phyloP scores from a whole-genome alignment of 805 yeast genomes.

The Starmerella davenportii region DNA sequence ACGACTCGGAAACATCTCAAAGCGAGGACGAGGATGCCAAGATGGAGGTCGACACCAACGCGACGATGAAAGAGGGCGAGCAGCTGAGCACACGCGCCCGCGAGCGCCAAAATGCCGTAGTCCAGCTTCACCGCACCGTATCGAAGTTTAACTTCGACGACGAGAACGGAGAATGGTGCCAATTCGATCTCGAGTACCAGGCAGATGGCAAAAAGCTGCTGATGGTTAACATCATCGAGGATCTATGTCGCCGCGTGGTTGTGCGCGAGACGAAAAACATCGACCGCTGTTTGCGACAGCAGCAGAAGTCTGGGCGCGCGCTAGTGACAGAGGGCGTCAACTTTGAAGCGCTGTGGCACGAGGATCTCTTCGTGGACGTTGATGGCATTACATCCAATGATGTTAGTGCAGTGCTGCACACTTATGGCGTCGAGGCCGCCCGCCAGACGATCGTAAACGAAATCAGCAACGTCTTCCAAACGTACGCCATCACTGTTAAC shows the following conservation, averaged over 20 bases:
- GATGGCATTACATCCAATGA: conserved; percentile 84
- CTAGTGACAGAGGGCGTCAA: conserved; percentile 96
- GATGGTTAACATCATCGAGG: conserved; percentile 94
- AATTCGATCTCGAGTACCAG: conserved; percentile 64
- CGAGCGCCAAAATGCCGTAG: conserved; percentile 71
- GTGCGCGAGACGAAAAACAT: conserved; percentile 82
- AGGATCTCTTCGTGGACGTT: conserved; percentile 79
- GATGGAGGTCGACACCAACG: conserved; percentile 14
- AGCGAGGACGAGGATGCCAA: conserved; percentile 8
- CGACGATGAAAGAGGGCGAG: conserved; percentile 1
- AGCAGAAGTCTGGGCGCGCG: conserved; percentile 52
- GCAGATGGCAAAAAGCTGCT: conserved; percentile 79
- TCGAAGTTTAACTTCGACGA: conserved; percentile 82
- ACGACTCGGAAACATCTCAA: conserved; percentile 8
- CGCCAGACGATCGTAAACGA: conserved; percentile 93
- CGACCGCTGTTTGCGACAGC: conserved; percentile 72
- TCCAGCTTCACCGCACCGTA: conserved; percentile 54
- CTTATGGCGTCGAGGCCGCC: conserved; percentile 98
- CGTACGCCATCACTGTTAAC: conserved; percentile 87
- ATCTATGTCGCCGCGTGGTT: conserved; percentile 71
- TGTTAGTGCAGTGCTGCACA: conserved; percentile 69
- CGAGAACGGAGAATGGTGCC: conserved; percentile 77
- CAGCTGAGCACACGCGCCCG: conserved; percentile 44
- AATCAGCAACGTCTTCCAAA: conserved; percentile 85
- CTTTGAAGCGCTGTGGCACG: conserved; percentile 96